Percentiles rank a stretch among this genome's conserved stretches.
These are phyloP conservation scores for Stemphylium vesicarium DNA, from an alignment of 2,329 filamentous ascomycete genomes.

Conservation along the genomic window DNA sequence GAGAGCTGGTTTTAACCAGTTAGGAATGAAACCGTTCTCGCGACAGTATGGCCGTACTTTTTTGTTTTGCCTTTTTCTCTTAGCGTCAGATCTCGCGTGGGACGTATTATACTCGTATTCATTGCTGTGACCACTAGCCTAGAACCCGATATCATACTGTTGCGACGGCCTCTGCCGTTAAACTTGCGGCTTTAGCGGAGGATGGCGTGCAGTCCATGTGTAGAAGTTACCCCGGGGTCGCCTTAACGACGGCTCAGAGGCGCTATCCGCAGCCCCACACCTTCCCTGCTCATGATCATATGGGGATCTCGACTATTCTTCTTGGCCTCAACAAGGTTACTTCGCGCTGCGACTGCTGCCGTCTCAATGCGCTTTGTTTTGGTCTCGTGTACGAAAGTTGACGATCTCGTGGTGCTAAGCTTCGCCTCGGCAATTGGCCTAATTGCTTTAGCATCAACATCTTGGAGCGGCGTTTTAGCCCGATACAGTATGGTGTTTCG, in stretches of 20 bases:
- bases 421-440: neutral
- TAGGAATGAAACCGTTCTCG: neutral
- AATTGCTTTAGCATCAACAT: neutral
- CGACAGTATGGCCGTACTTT: neutral
- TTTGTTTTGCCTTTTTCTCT: slow-evolving; percentile 3
- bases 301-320: neutral
- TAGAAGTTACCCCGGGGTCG: neutral
- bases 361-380: neutral
- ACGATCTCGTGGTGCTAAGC: slow-evolving; percentile 7
- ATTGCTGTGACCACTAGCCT: neutral
- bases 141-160: neutral
- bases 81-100: neutral
- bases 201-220: neutral
- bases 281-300: neutral
- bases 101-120: neutral
- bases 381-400: slow-evolving; percentile 6
- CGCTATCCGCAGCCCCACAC: neutral
- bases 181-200: neutral
- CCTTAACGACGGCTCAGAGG: neutral
- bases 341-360: neutral
- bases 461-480: neutral
- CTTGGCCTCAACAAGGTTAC: neutral
- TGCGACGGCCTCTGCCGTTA: neutral
- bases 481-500: neutral
- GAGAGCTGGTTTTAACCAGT: neutral